Evolutionary conservation across 2,329 filamentous ascomycete species (phyloP), one percentile per base, ranked within the genome.

Genomic region (Ramularia collo-cygni): DNA sequence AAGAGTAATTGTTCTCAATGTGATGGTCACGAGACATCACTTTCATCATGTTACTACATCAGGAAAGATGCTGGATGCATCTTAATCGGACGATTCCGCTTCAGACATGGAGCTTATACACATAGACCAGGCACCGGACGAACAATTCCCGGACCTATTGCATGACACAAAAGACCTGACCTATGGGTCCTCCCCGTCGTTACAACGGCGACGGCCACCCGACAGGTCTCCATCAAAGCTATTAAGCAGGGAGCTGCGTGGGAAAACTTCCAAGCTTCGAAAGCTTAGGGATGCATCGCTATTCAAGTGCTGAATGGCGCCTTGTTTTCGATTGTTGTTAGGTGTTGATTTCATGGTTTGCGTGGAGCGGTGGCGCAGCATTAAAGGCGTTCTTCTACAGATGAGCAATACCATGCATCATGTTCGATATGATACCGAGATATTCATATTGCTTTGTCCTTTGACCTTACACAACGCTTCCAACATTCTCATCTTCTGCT

Each of bases 251-350:
- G 21, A 24, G 21, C 21, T 24, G 21, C 6, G 10, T 10, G 21
- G 6, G 17, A 33, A n/a, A 16, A 19, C 31, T 21, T n/a, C 16
- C 31, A 12, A 8, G 37, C 33, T 40, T 40, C 30, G 40, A 28
- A 15, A 37, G n/a, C n/a, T 45, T 30, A n/a, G n/a, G n/a, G n/a
- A 34, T 33, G 38, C 38, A 42, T 43, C 41, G 42, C 42, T 46
- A 54, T 54, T 56, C 53, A 56, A 56, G 53, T 55, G 53, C 53
- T 56, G 53, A 56, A 53, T 56, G 44, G 53, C 48, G 44, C 42
- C 28, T 26, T 18, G 33, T 26, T 28, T 30, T 36, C 29, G 19
- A 30, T 39, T 30, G 33, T 41, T 24, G 34, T 31, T 28, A 38
- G 13, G 28, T 36, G 2, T 21, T 38, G 15, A 31, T 8, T 31